A percentile compares a stretch with the other conserved stretches of the same genome.
Evolutionary conservation across 768 basidiomycete species (phyloP).

Genomic region (Suillus lakei): DNA sequence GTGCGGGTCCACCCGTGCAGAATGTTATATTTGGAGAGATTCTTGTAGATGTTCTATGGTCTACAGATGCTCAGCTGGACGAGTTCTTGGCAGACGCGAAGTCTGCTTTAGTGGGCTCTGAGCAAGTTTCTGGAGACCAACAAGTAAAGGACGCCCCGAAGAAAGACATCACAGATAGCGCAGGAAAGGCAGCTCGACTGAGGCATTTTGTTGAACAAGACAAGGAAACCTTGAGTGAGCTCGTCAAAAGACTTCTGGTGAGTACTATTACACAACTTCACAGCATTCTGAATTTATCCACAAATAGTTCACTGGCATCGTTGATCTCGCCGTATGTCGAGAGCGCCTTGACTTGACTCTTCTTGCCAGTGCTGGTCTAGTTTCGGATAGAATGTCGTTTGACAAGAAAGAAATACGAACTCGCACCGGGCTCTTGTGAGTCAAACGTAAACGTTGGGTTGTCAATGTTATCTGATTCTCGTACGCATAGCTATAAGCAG

Average conservation of each 20-base stretch:
- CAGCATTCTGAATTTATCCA: slow-evolving; percentile 3
- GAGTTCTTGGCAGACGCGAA: slow-evolving; percentile 66
- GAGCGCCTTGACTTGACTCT: slow-evolving; percentile 76
- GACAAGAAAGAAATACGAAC: slow-evolving; percentile 84
- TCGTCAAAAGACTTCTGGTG: slow-evolving; percentile 70
- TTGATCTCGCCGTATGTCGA: slow-evolving; percentile 65
- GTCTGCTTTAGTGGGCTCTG: slow-evolving; percentile 39
- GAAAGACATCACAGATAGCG: background rate
- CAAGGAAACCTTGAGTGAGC: slow-evolving; percentile 58
- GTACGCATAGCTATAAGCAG: slow-evolving; percentile 84
- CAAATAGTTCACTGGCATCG: slow-evolving; percentile 58
- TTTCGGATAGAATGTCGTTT: slow-evolving; percentile 66
- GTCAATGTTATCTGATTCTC: slow-evolving; percentile 8
- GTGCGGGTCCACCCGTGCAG: slow-evolving; percentile 42
- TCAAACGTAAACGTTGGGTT: slow-evolving; percentile 17
- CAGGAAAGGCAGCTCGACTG: slow-evolving; percentile 44
- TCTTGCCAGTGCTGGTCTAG: slow-evolving; percentile 65
- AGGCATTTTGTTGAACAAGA: slow-evolving; percentile 65
- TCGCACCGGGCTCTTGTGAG: slow-evolving; percentile 82
- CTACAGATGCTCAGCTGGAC: slow-evolving; percentile 77
- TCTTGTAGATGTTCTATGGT: slow-evolving; percentile 83
- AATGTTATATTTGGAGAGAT: slow-evolving; percentile 62
- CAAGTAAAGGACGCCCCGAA: slow-evolving; percentile 30
- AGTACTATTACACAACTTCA: slow-evolving; percentile 12
- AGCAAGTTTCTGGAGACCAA: slow-evolving; percentile 31